A percentile compares a stretch with the other conserved stretches of the same genome.
These are phyloP conservation scores for Leishmania lainsoni DNA, from an alignment of 208 protist genomes.

Conservation along the genomic window DNA sequence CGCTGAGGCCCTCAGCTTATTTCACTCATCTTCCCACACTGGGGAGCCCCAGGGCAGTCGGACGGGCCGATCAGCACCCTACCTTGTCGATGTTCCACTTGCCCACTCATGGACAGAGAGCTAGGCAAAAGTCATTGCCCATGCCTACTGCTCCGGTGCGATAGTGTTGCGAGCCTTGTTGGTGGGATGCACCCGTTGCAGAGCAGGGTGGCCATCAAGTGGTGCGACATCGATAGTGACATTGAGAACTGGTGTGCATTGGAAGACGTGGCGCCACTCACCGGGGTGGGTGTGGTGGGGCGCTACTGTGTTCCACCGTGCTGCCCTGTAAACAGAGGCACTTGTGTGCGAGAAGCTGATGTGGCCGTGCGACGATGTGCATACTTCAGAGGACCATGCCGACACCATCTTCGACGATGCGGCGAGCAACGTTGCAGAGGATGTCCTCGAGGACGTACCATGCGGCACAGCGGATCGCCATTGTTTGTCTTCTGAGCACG, in stretches of 20 bases:
- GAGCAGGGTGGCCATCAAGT: slow-evolving; percentile 40
- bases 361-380: slow-evolving; percentile 7
- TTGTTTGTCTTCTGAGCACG: no score
- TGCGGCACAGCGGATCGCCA: no score
- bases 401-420: no score
- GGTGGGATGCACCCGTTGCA: slow-evolving; percentile 26
- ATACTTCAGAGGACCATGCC: neutral
- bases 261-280: slow-evolving; percentile 32
- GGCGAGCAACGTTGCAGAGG: no score
- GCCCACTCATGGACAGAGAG: neutral
- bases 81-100: neutral
- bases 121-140: neutral
- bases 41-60: neutral
- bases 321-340: slow-evolving; percentile 29
- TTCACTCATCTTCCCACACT: neutral
- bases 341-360: slow-evolving; percentile 51
- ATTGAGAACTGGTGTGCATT: slow-evolving; percentile 48
- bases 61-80: neutral
- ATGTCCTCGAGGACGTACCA: no score
- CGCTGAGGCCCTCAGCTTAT: neutral
- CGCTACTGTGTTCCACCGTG: slow-evolving; percentile 29
- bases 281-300: slow-evolving; percentile 31
- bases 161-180: slow-evolving; percentile 39
- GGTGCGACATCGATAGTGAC: slow-evolving; percentile 31
- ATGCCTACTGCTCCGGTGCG: slow-evolving; percentile 35